Base-by-base conservation (phyloP, 345 rosid genomes). In the Citrus glauca region DNA sequence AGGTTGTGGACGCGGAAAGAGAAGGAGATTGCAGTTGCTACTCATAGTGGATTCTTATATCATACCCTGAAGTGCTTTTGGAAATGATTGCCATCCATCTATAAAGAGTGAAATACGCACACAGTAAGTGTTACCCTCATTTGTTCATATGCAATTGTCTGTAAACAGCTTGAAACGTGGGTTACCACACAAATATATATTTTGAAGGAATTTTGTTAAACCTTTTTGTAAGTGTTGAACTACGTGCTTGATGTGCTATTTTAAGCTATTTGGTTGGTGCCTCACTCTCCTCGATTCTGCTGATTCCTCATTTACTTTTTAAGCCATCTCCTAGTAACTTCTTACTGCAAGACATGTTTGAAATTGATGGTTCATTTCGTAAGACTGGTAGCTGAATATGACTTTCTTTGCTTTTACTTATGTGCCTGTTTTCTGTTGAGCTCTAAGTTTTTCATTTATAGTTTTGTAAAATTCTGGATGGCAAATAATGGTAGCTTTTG, bases 1-100 rank as follows among this genome's bases (percentile, higher is more conserved):
- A 92, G 97, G 98, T 74, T 94, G 80, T 86, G 90, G 91, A 86
- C 89, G 7, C 85, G 90, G 59, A 84, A 87, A 48, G 98, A 94
- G 79, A 92, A 83, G 74, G 94, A 89, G 86, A 92, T 94, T 67
- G 97, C 93, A 5, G 84, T 90, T 75, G 98, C 92, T 72, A 84
- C 89, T 70, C 98, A 92, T 82, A 87, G 95, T 37, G 90, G 88
- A 7, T 90, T 91, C 84, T 83, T 94, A 80, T 85, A 78, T 69
- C 89, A 89, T 4, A 84, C 87, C 9, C 64, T 94, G 7, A 61
- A 86, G 85, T 78, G 77, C 84, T 59, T 92, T 91, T 45, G 93
- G 93, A 66, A 85, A 82, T 32, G 91, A 87, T 72, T 84, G 89
- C 71, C 86, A 81, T 80, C 82, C 88, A 48, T 66, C 83, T 6